phyloP scores from a whole-genome alignment of 768 basidiomycete species.

The Agaricus sinodeliciosus region DNA sequence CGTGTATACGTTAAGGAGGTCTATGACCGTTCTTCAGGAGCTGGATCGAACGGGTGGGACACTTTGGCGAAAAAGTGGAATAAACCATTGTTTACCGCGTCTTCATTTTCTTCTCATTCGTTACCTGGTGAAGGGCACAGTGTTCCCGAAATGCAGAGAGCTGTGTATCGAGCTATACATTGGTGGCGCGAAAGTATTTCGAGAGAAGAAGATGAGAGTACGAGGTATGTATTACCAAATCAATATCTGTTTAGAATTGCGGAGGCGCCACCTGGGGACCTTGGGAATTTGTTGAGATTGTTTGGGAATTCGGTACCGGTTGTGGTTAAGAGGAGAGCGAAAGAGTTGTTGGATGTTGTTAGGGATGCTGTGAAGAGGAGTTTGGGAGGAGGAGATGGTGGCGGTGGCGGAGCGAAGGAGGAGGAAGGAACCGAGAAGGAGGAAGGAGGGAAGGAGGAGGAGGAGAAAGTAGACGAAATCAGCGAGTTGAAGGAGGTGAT shows the following conservation, averaged over 20 bases:
- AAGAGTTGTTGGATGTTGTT: conserved; percentile 62
- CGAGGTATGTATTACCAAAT: conserved; percentile 69
- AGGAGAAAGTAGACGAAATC: conserved; percentile 4
- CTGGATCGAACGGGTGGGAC: conserved; percentile 72
- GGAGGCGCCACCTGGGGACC: conserved; percentile 64
- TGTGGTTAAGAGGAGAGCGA: conserved; percentile 53
- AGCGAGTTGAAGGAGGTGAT: conserved; percentile 5
- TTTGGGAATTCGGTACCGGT: conserved; percentile 52
- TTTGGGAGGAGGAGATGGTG: conserved; percentile 11
- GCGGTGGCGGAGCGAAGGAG: conserved; percentile 8
- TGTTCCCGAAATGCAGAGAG: conserved; percentile 39
- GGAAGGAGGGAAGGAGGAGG: conserved; percentile 11
- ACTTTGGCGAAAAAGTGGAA: conserved; percentile 80
- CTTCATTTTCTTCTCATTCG: neutral
- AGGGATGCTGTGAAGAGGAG: conserved; percentile 37
- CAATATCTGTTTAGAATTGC: conserved; percentile 67
- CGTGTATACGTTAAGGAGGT: conserved; percentile 60
- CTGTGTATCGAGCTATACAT: conserved; percentile 69
- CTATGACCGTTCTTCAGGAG: conserved; percentile 62
- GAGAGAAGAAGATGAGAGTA: conserved; percentile 82
- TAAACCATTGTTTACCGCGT: conserved; percentile 35
- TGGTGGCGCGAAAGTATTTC: conserved; percentile 78
- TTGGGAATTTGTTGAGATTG: conserved; percentile 51
- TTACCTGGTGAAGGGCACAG: conserved; percentile 21
- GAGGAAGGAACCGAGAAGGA: conserved; percentile 14